These are phyloP conservation scores for Ganoderma multipileum DNA, from an alignment of 1,284 basidiomycete species.

Conservation along the genomic window DNA sequence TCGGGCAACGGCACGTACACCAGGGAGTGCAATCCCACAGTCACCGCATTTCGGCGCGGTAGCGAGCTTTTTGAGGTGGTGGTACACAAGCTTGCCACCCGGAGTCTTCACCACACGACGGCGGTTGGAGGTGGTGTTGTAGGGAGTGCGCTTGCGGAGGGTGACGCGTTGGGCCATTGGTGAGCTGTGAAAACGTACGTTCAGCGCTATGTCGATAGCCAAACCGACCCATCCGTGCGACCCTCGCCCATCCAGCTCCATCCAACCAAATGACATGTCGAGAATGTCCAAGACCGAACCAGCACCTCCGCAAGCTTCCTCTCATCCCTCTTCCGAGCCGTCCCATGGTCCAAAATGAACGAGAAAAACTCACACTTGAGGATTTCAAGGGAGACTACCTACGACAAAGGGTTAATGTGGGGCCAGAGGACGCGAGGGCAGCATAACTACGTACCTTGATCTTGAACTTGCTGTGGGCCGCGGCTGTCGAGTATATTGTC, in stretches of 20 bases:
- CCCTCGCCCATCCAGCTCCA: background rate
- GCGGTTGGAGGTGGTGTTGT: conserved; percentile 98
- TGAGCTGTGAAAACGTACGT: conserved; percentile 29
- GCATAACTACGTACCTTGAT: conserved; percentile 41
- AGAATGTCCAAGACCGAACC: background rate
- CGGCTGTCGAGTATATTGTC: conserved; percentile 39
- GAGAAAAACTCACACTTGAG: conserved; percentile 34
- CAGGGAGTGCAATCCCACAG: conserved; percentile 90
- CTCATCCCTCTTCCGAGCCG: background rate
- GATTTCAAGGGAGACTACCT: conserved; percentile 31
- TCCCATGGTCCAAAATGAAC: background rate
- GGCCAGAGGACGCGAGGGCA: conserved; percentile 21
- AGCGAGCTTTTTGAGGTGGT: conserved; percentile 88
- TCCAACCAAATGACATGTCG: background rate
- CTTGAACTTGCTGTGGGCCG: conserved; percentile 45
- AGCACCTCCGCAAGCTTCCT: background rate
- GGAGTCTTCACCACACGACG: conserved; percentile 97
- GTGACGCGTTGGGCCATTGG: conserved; percentile 99
- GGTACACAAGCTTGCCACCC: conserved; percentile 91
- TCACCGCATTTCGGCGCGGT: conserved; percentile 97
- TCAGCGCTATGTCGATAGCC: conserved; percentile 19
- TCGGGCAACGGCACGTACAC: conserved; percentile 63
- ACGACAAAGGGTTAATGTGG: conserved; percentile 22
- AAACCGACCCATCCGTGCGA: conserved; percentile 6
- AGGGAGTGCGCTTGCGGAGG: conserved; percentile 97